phyloP scores from a whole-genome alignment of 805 yeast genomes.

The Lipomyces spencermartinsiae region DNA sequence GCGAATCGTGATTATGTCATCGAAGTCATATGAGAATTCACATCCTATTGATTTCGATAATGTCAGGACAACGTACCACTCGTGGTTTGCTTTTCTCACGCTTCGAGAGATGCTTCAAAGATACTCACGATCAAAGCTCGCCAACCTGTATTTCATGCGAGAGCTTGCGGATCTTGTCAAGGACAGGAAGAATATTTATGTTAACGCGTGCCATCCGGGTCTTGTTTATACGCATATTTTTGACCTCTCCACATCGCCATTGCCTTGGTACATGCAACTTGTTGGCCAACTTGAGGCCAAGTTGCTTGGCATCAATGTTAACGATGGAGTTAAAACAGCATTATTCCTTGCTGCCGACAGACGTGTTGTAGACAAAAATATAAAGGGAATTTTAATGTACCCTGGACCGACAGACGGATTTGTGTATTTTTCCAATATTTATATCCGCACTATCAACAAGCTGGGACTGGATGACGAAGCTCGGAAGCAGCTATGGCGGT shows the following conservation, averaged over 20 bases:
- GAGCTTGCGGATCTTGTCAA: constrained; percentile 22
- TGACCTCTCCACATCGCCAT: constrained; percentile 25
- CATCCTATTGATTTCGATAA: constrained; percentile 21
- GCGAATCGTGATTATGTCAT: constrained; percentile 31
- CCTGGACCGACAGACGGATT: constrained; percentile 27
- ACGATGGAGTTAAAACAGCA: constrained; percentile 34
- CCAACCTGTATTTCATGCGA: constrained; percentile 29
- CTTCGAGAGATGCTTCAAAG: constrained; percentile 23
- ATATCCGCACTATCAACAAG: constrained; percentile 14
- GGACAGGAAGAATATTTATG: constrained; percentile 26
- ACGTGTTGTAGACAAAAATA: constrained; percentile 13
- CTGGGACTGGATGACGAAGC: constrained; percentile 22
- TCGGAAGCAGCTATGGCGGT: constrained; percentile 28
- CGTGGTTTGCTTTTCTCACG: constrained; percentile 12
- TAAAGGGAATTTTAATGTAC: constrained; percentile 23
- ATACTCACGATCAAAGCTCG: constrained; percentile 35
- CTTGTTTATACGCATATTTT: constrained; percentile 30
- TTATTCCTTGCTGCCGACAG: constrained; percentile 29
- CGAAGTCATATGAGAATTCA: constrained; percentile 18
- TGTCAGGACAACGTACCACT: constrained; percentile 15
- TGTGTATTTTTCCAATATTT: constrained; percentile 24
- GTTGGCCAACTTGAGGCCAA: constrained; percentile 23
- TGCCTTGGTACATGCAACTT: constrained; percentile 21
- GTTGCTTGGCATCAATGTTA: constrained; percentile 24
- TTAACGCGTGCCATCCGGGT: constrained; percentile 37